These are phyloP conservation scores for Penstemon eatonii DNA, from an alignment of 257 asterid species.

Conservation along the genomic window DNA sequence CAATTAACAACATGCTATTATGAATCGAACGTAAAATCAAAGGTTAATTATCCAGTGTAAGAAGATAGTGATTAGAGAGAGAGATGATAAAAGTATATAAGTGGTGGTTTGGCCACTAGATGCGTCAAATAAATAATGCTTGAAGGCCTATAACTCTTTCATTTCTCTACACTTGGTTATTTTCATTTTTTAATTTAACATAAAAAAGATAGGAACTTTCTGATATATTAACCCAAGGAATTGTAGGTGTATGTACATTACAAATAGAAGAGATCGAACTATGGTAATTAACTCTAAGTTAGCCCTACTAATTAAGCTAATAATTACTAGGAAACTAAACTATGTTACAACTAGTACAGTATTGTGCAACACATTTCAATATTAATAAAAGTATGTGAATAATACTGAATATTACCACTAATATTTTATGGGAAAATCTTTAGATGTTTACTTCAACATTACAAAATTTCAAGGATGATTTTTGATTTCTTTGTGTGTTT, in stretches of 20 bases:
- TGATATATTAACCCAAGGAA: no score
- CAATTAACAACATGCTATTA: neutral
- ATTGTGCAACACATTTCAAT: no score
- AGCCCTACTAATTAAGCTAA: no score
- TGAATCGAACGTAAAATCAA: neutral
- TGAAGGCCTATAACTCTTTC: neutral
- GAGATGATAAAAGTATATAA: neutral
- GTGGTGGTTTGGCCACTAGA: neutral
- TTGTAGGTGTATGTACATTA: no score
- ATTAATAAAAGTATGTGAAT: neutral
- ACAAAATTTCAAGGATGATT: constrained; percentile 1
- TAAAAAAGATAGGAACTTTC: no score
- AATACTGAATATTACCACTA: neutral
- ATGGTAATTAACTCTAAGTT: no score
- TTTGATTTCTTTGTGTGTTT: constrained; percentile 21
- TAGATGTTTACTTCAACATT: neutral
- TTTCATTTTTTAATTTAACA: neutral
- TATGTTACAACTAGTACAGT: no score
- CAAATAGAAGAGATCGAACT: no score
- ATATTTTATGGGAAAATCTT: neutral
- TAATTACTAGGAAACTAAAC: no score
- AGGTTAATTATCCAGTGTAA: constrained; percentile 3
- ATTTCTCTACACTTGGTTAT: neutral
- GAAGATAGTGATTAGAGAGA: neutral
- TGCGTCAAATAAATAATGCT: neutral